Evolutionary conservation across 1,284 basidiomycete genomes (phyloP).

Genomic region (Apiotrichum mycotoxinovorans): DNA sequence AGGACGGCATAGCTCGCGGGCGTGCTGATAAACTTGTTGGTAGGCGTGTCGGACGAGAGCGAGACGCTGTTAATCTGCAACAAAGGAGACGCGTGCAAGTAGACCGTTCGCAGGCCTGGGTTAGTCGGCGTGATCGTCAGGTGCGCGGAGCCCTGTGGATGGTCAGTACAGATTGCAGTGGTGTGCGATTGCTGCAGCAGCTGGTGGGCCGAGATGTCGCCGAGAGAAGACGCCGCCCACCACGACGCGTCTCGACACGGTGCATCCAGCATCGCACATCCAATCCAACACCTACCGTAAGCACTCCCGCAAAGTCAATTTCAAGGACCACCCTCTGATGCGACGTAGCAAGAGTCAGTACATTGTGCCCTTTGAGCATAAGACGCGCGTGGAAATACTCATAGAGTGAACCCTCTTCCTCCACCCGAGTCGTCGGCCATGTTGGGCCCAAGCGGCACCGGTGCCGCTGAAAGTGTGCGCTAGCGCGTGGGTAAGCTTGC

Average conservation of each 20-base stretch:
- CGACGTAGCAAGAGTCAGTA: conserved; percentile 22
- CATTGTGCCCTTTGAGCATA: no score
- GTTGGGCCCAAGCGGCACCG: conserved; percentile 12
- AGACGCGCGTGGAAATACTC: conserved; percentile 2
- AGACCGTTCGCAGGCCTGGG: conserved; percentile 40
- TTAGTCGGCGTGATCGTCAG: conserved; percentile 45
- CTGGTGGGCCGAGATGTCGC: no score
- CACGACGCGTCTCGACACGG: neutral
- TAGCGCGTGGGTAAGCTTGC: neutral
- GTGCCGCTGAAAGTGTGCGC: neutral
- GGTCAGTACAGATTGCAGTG: conserved; percentile 7
- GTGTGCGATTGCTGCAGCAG: no score
- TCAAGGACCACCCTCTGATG: conserved; percentile 49
- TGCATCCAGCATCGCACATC: neutral
- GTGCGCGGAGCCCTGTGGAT: conserved; percentile 37
- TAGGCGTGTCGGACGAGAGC: conserved; percentile 41
- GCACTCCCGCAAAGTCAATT: conserved; percentile 42
- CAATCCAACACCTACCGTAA: conserved; percentile 24
- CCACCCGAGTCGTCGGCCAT: conserved; percentile 21
- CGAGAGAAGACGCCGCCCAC: neutral
- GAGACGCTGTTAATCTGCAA: conserved; percentile 41
- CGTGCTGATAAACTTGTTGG: conserved; percentile 57
- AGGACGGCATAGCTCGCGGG: conserved; percentile 65
- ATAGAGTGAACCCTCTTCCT: conserved; percentile 25
- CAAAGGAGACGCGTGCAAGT: conserved; percentile 44